Evolutionary conservation across 2,329 filamentous ascomycete species (phyloP), one percentile per base, ranked within the genome.

Genomic region (Fusarium xyrophilum): DNA sequence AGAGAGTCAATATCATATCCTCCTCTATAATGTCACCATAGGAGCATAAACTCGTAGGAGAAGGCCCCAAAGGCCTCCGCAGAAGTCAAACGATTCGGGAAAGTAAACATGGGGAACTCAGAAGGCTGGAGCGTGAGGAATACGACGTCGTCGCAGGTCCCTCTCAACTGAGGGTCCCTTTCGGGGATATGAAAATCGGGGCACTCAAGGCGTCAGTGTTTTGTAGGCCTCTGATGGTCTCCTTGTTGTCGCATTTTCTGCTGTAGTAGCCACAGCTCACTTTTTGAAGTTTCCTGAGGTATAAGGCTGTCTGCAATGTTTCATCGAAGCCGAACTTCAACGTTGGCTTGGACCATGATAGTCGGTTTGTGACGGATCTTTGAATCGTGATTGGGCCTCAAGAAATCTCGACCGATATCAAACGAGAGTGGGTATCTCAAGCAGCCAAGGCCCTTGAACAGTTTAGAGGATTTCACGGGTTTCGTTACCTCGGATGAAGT

Each of bases 111-210:
- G 51, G 66, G 43, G 56, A n/a, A 32, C 43, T 32, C 15, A 30
- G 54, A 60, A 38, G 42, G 40, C 53, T 46, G 32, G 50, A 51
- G 54, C 62, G 64, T 73, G 72, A 70, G 65, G 72, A 72, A 73
- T 51, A 38, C 70, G 70, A 74, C 72, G 72, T 74, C 72, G 74
- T 72, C 50, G 53, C 32, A 63, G 21, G 38, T 36, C 10, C 19
- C 33, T 38, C 15, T 17, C 17, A 48, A 43, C 12, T 39, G 60
- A 57, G 30, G 50, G 62, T 50, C 42, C 42, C 30, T 58, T 59
- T 59, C n/a, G 46, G 48, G 55, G 47, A 35, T 63, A 60, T 65
- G 52, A 72, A 64, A 73, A 72, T 39, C 36, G 68, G 69, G 63
- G 63, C 57, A 11, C 17, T 42, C 25, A 30, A 59, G 51, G 30